These are phyloP conservation scores for Chaetomiaceae sp. DNA, from an alignment of 2,329 filamentous ascomycete genomes.

Conservation along the genomic window DNA sequence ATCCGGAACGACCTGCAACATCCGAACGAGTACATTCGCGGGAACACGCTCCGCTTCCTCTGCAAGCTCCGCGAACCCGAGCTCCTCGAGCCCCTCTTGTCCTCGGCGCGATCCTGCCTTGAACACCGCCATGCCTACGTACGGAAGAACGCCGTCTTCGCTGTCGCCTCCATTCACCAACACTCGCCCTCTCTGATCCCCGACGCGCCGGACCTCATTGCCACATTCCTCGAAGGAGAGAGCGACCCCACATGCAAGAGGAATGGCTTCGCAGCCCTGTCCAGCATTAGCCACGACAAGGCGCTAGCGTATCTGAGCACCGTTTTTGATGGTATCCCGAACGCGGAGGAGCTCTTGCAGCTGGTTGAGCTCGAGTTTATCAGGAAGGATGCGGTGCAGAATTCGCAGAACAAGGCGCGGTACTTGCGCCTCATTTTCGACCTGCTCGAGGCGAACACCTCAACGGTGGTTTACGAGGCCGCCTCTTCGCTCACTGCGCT, in stretches of 20 bases:
- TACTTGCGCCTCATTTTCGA: slow-evolving; percentile 96
- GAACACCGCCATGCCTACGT: slow-evolving; percentile 97
- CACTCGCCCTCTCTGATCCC: slow-evolving; percentile 90
- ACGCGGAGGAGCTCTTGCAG: slow-evolving; percentile 88
- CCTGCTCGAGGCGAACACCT: slow-evolving; percentile 83
- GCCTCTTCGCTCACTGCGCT: slow-evolving; percentile 90
- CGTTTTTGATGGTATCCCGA: slow-evolving; percentile 88
- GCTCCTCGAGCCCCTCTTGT: slow-evolving; percentile 90
- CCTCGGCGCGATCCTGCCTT: slow-evolving; percentile 83
- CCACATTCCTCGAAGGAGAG: slow-evolving; percentile 82
- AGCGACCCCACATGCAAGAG: slow-evolving; percentile 94
- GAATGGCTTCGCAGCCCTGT: slow-evolving; percentile 89
- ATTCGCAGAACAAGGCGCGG: slow-evolving; percentile 89
- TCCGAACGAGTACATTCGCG: slow-evolving; percentile 95
- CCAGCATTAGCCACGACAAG: slow-evolving; percentile 88
- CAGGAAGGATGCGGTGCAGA: slow-evolving; percentile 91
- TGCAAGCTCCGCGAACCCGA: slow-evolving; percentile 94
- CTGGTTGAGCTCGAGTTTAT: slow-evolving; percentile 96
- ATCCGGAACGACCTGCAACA: slow-evolving; percentile 97
- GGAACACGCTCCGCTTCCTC: slow-evolving; percentile 95
- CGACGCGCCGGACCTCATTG: slow-evolving; percentile 87
- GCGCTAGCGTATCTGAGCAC: slow-evolving; percentile 80
- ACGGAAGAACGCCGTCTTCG: slow-evolving; percentile 95
- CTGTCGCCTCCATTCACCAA: slow-evolving; percentile 83
- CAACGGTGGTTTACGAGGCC: slow-evolving; percentile 95